Conservation (phyloP, 345 rosid species). For the Pseudoturritis turrita region DNA sequence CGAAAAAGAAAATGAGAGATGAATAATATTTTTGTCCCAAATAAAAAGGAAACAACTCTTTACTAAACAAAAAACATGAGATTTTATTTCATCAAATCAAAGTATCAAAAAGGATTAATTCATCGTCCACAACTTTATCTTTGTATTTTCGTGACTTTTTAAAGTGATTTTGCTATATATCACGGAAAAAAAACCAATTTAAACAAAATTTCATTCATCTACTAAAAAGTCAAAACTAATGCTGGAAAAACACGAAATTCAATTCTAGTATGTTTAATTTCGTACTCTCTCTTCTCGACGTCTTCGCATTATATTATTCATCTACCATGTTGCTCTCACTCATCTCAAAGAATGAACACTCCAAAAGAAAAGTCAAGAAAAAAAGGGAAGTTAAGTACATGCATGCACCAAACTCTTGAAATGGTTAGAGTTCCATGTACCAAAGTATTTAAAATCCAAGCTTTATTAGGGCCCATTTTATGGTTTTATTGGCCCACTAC, state of each 20-base stretch:
- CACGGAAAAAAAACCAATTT: neutral
- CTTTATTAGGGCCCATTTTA: constrained; percentile 12
- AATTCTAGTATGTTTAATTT: neutral
- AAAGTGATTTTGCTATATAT: neutral
- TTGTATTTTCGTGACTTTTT: too few species aligned
- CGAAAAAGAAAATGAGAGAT: too few species aligned
- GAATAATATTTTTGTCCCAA: too few species aligned
- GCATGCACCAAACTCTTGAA: constrained; percentile 22
- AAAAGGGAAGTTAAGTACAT: constrained; percentile 12
- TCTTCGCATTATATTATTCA: neutral
- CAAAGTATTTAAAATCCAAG: constrained; percentile 8
- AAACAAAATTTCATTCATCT: neutral
- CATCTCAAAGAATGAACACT: neutral
- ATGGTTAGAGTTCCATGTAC: constrained; percentile 23
- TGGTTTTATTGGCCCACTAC: constrained; percentile 27
- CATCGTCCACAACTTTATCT: too few species aligned
- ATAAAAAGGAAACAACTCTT: too few species aligned
- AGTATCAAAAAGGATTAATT: too few species aligned
- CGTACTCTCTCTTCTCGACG: neutral
- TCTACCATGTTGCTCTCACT: neutral
- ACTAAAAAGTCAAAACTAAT: neutral
- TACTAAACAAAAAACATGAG: too few species aligned
- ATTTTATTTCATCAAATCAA: too few species aligned
- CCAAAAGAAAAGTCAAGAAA: constrained; percentile 14
- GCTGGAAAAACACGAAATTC: neutral